Base-by-base conservation (phyloP, 768 basidiomycete species). In the Candolleomyces eurysporus region DNA sequence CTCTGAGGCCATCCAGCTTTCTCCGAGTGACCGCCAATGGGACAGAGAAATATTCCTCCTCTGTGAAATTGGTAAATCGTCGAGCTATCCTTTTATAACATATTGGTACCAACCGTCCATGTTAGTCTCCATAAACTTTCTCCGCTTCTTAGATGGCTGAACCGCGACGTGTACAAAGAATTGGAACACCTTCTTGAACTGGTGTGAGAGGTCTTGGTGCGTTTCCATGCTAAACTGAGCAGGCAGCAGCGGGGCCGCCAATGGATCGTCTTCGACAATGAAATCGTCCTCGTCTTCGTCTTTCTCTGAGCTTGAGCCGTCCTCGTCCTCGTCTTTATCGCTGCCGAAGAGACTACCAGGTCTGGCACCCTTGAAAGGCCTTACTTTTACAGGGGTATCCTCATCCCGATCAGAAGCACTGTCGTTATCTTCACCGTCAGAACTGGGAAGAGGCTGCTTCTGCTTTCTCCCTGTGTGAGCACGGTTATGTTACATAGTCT, bases 141-240 rank as follows among this genome's bases (percentile, higher is more conserved):
- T 76, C 19, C 91, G 79, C 50, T 86, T 78, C 3, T 70, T 72
- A 17, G 78, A 71, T 5, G 83, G 78, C 36, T 78, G 83, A 32
- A 92, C 86, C 42, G 90, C 89, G 46, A 96, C 76, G 65, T 94
- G 87, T 13, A 94, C 90, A 64, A 94, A 91, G 31, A 94, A 82
- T 68, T 96, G 94, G 65, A 92, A 94, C 48, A 94, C 80, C 43
- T 90, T 87, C 75, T 94, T 94, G 82, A 94, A 93, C 63, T 94
- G 90, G 63, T 89, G 83, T 14, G 83, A 76, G 19, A 90, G 77
- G 66, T 92, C 89, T 69, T 93, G 86, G 69, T 90, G 88, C 1
- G 87, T 80, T 58, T 83, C 82, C 86, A 91, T 87, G 72, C 91
- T 94, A 75, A 92, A 96, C 66, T 89, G 84, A 56, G 79, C 78